phyloP scores from a whole-genome alignment of 805 yeast genomes.

The Saccharomycopsis malanga region DNA sequence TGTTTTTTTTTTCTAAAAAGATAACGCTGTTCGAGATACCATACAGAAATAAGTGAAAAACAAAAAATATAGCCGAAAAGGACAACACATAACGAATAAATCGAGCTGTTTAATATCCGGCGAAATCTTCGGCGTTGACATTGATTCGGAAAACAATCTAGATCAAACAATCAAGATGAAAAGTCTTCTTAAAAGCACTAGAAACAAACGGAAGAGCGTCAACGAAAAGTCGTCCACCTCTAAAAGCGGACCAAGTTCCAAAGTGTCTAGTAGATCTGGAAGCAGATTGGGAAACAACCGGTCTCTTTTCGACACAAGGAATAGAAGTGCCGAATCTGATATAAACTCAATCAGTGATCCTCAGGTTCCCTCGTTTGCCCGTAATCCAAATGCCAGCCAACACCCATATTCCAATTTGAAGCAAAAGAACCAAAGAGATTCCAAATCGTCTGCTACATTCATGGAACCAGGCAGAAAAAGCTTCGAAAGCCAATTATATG shows the following conservation, averaged over 20 bases:
- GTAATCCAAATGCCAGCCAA: neutral
- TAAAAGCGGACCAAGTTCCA: neutral
- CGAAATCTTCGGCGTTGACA: too few species aligned
- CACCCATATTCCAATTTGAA: conserved; percentile 10
- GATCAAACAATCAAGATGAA: neutral
- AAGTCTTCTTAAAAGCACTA: conserved; percentile 1
- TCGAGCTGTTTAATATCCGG: too few species aligned
- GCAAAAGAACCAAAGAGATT: conserved; percentile 7
- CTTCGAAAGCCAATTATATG: conserved; percentile 12
- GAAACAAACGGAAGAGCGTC: conserved; percentile 21
- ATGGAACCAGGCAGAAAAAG: conserved; percentile 12
- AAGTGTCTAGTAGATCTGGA: conserved; percentile 10
- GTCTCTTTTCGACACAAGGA: conserved; percentile 9
- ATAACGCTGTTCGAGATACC: too few species aligned
- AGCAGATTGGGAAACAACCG: conserved; percentile 11
- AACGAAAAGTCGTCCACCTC: conserved; percentile 11
- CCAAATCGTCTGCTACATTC: conserved; percentile 12
- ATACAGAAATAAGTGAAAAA: too few species aligned
- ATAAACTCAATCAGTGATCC: neutral
- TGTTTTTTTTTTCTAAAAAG: too few species aligned
- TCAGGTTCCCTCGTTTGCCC: conserved; percentile 8
- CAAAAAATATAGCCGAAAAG: too few species aligned
- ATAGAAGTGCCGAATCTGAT: conserved; percentile 6
- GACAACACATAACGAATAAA: too few species aligned
- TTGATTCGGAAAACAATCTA: too few species aligned